Base-by-base conservation (phyloP, 192 early-diverging fungal genomes). In the Phlyctochytrium bullatum region DNA sequence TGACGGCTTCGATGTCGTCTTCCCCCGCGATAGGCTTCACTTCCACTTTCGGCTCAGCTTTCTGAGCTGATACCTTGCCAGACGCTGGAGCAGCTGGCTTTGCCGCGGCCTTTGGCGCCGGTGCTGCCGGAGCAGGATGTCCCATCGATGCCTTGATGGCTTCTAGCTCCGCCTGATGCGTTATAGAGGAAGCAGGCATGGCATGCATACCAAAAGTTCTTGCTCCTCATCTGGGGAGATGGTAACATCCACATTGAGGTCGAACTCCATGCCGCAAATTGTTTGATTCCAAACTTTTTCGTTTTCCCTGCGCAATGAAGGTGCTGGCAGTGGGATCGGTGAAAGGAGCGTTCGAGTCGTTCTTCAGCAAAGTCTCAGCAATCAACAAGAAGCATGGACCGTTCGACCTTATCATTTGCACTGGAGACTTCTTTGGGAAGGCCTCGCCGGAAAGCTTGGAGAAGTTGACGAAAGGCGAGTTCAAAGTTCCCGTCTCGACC, bases 321-420 rank as follows among this genome's bases (percentile, higher is more conserved):
- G 20, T 47, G 10, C 40, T 47, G 6, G 20, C 40, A 20, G 6
- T 47, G 6, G 40, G 40, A 47, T 6, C 10, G 6, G 40, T 47
- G 6, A 20, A 20, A 6, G 40, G 40, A 47, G 10, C 6, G 20
- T 81, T 93, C 30, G 60, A 70, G 24, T 81, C 82, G 25, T 82
- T 88, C 28, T 90, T 94, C 51, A 60, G 77, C 20, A 94, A 93
- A 69, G 79, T 91, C 65, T 82, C 78, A n/a, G 80, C 85, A 4
- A 86, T 94, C 62, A 82, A 94, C 67, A 61, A 73, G 3, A 95
- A 94, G 71, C 83, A 91, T 65, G 93, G 93, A 0, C 94, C 94
- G 3, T 97, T 97, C 68, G 90, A 92, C 32, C 66, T 93, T 28
- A 72, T 93, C 27, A 79, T 97, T 3, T 87, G 90, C 35, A 80